phyloP scores from a whole-genome alignment of 1,284 basidiomycete genomes.

The Porogramme epimiltina region DNA sequence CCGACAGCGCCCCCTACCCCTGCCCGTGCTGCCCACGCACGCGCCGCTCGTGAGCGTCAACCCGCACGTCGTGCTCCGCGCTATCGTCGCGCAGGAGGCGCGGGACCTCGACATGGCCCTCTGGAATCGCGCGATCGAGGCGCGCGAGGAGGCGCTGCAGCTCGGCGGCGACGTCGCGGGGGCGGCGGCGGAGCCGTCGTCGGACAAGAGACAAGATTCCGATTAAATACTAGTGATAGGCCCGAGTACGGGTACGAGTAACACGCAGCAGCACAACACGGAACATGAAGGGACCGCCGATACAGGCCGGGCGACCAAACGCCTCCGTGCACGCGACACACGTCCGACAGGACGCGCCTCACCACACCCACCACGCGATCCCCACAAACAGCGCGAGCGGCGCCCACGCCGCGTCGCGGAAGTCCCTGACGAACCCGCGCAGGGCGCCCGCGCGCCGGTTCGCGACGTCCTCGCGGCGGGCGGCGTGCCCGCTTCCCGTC shows the following conservation, averaged over 20 bases:
- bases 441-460: slow-evolving; percentile 28
- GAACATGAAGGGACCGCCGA: background rate
- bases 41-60: slow-evolving; percentile 32
- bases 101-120: slow-evolving; percentile 46
- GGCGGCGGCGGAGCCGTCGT: background rate
- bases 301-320: background rate
- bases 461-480: slow-evolving; percentile 7
- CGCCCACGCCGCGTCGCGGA: slow-evolving; percentile 39
- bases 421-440: slow-evolving; percentile 34
- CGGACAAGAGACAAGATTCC: background rate
- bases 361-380: slow-evolving; percentile 30
- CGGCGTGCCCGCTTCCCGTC: slow-evolving; percentile 4
- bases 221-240: too few relatives aligned
- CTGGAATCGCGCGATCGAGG: slow-evolving; percentile 43
- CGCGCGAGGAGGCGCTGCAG: background rate
- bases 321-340: background rate
- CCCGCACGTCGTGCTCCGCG: slow-evolving; percentile 47
- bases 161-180: background rate
- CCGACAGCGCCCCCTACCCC: slow-evolving; percentile 11
- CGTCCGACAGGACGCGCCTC: background rate
- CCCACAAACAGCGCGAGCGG: slow-evolving; percentile 30
- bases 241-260: too few relatives aligned
- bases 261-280: background rate
- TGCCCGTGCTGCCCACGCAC: slow-evolving; percentile 18
- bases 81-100: slow-evolving; percentile 47